phyloP scores from a whole-genome alignment of 495 filamentous ascomycete species.

The Aspergillus sclerotioniger region DNA sequence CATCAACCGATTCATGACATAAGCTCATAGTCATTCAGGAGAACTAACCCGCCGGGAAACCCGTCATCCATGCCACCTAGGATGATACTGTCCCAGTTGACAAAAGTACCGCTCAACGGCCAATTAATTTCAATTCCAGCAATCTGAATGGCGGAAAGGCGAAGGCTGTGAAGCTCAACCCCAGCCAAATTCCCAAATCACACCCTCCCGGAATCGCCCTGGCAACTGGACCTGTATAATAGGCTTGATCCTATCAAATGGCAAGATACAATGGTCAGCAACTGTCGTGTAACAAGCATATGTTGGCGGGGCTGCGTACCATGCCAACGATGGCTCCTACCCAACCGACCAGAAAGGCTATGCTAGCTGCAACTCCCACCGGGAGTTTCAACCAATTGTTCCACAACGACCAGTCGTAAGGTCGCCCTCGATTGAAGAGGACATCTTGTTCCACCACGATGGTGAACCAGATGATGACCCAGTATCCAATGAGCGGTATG shows the following conservation, averaged over 20 bases:
- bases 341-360: slow-evolving; percentile 50
- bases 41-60: background rate
- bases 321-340: slow-evolving; percentile 50
- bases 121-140: slow-evolving; percentile 37
- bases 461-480: slow-evolving; percentile 46
- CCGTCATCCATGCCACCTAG: background rate
- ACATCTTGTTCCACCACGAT: slow-evolving; percentile 45
- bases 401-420: slow-evolving; percentile 50
- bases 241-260: slow-evolving; percentile 40
- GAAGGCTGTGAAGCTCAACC: slow-evolving; percentile 39
- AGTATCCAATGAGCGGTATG: slow-evolving; percentile 51
- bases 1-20: background rate
- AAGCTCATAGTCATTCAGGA: background rate
- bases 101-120: slow-evolving; percentile 27
- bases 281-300: background rate
- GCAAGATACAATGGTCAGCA: slow-evolving; percentile 8
- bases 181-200: slow-evolving; percentile 47
- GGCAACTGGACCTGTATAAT: slow-evolving; percentile 48
- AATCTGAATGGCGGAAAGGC: slow-evolving; percentile 44
- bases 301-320: slow-evolving; percentile 26
- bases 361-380: slow-evolving; percentile 43
- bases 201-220: slow-evolving; percentile 30
- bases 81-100: background rate
- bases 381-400: slow-evolving; percentile 40
- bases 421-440: slow-evolving; percentile 35